A percentile compares a stretch with the other conserved stretches of the same genome.
phyloP scores from a whole-genome alignment of 2,329 filamentous ascomycete genomes.

The Colletotrichum scovillei region DNA sequence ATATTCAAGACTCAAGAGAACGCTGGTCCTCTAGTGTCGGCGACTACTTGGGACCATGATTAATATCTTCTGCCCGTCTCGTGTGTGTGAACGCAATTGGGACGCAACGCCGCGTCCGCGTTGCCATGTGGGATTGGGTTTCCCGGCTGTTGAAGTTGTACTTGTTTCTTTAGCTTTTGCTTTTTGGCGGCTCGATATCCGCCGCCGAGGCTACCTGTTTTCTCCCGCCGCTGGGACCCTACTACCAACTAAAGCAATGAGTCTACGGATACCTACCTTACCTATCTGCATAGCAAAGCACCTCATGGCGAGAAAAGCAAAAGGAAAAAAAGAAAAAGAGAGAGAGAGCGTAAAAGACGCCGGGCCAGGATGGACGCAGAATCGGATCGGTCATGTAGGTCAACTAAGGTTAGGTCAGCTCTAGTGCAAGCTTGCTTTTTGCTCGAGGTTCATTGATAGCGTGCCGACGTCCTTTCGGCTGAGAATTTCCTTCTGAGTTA shows the following conservation, averaged over 20 bases:
- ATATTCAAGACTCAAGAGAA: not conserved
- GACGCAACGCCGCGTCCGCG: constrained; percentile 10
- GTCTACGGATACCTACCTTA: not conserved
- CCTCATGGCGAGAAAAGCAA: not conserved
- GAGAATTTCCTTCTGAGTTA: not conserved
- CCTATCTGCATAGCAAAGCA: not conserved
- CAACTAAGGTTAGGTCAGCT: constrained; percentile 22
- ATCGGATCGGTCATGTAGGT: constrained; percentile 27
- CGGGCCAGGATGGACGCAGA: constrained; percentile 22
- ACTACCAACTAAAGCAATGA: not conserved
- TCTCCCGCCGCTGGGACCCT: not conserved
- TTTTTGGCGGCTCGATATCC: not conserved
- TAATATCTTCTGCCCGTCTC: not conserved
- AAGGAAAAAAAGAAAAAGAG: not conserved
- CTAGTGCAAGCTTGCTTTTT: constrained; percentile 17
- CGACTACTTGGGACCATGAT: not conserved
- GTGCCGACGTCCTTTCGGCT: not conserved
- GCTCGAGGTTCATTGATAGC: not conserved
- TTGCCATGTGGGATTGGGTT: not conserved
- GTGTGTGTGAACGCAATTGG: not conserved
- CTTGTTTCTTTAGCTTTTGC: not conserved
- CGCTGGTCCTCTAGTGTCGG: not conserved
- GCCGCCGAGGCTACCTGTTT: not conserved
- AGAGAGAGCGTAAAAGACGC: not conserved
- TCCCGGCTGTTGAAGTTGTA: not conserved